A percentile compares a stretch with the other conserved stretches of the same genome.
Evolutionary conservation across 495 filamentous ascomycete species (phyloP).

Genomic region (Penicillium egyptiacum): DNA sequence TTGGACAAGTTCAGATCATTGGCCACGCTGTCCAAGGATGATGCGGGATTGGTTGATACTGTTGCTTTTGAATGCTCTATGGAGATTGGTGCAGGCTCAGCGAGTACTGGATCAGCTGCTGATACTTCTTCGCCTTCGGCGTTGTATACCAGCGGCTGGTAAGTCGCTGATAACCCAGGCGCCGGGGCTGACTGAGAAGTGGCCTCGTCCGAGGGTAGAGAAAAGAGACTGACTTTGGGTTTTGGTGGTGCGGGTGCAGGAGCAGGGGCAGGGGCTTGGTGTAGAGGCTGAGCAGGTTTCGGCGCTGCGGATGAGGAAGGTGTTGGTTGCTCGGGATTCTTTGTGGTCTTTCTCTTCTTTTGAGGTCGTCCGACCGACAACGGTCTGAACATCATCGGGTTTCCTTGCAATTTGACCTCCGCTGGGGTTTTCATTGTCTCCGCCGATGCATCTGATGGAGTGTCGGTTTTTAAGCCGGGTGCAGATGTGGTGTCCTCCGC

Average conservation of each 20-base stretch:
- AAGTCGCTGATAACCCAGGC: slow-evolving; percentile 25
- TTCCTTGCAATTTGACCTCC: slow-evolving; percentile 69
- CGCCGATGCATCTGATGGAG: slow-evolving; percentile 7
- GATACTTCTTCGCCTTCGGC: slow-evolving; percentile 28
- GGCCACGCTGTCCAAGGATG: slow-evolving; percentile 60
- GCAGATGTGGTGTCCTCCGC: slow-evolving; percentile 23
- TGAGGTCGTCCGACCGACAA: slow-evolving; percentile 72
- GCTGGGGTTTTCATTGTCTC: slow-evolving; percentile 34
- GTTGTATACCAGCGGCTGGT: slow-evolving; percentile 55
- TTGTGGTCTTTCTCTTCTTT: slow-evolving; percentile 60
- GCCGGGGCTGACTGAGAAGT: slow-evolving; percentile 6
- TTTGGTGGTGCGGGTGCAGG: slow-evolving; percentile 34
- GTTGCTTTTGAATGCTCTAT: slow-evolving; percentile 21
- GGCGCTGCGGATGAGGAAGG: slow-evolving; percentile 17
- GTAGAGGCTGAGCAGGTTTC: slow-evolving; percentile 6
- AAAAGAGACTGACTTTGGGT: slow-evolving; percentile 64
- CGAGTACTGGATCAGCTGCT: slow-evolving; percentile 23
- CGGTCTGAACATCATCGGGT: slow-evolving; percentile 84
- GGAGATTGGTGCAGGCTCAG: slow-evolving; percentile 16
- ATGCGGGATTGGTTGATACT: slow-evolving; percentile 18
- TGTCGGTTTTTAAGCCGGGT: slow-evolving; percentile 18
- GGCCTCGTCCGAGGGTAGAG: slow-evolving; percentile 39
- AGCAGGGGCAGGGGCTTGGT: slow-evolving; percentile 10
- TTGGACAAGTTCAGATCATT: slow-evolving; percentile 72
- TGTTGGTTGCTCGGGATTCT: slow-evolving; percentile 17